These are phyloP conservation scores for Misopates orontium DNA, from an alignment of 257 asterid species.

Conservation along the genomic window DNA sequence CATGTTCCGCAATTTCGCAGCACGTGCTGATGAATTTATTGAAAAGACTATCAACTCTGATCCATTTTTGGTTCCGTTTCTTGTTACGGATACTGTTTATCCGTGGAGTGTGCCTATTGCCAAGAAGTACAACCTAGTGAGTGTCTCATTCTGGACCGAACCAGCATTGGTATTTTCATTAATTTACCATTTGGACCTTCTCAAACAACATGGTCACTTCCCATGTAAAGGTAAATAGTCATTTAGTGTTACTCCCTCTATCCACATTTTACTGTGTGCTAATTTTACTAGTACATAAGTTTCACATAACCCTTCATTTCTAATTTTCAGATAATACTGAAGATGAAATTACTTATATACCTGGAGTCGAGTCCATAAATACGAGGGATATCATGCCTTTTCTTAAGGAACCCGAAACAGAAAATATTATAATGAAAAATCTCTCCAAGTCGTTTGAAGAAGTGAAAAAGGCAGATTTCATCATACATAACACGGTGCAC, in stretches of 20 bases:
- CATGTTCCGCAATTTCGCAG: constrained; percentile 30
- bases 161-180: constrained; percentile 47
- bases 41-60: constrained; percentile 29
- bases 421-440: constrained; percentile 27
- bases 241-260: too few relatives aligned
- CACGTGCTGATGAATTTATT: constrained; percentile 42
- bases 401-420: constrained; percentile 34
- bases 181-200: constrained; percentile 29
- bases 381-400: constrained; percentile 44
- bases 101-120: constrained; percentile 43
- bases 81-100: constrained; percentile 44
- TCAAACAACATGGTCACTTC: constrained; percentile 33
- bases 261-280: too few relatives aligned
- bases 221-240: constrained; percentile 35
- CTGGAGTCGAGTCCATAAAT: constrained; percentile 47
- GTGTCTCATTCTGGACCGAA: constrained; percentile 51
- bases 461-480: constrained; percentile 41
- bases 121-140: constrained; percentile 33
- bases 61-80: constrained; percentile 24
- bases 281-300: too few relatives aligned
- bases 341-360: constrained; percentile 43
- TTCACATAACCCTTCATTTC: not conserved
- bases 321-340: constrained; percentile 29
- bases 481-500: constrained; percentile 44
- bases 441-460: constrained; percentile 38